Evolutionary conservation across 352 stramenopile species (phyloP).

Genomic region (Phytopythium vexans): DNA sequence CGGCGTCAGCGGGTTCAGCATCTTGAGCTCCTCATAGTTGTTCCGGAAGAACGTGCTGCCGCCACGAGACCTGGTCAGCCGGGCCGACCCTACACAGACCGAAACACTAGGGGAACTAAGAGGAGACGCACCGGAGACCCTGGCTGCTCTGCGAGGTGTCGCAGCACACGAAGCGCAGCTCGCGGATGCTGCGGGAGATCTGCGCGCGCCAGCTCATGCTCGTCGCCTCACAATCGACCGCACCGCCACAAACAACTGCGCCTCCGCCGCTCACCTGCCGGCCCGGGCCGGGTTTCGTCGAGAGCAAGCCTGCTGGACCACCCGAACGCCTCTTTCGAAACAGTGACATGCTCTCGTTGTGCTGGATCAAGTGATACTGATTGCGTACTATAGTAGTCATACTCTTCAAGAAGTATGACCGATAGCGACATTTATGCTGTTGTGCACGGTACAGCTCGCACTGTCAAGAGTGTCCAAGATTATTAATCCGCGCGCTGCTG

Average conservation of each 20-base stretch:
- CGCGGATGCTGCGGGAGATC: conserved; percentile 83
- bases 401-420: too few relatives aligned
- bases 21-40: conserved; percentile 88
- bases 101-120: neutral
- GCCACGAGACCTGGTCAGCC: neutral
- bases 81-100: neutral
- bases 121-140: conserved; percentile 59
- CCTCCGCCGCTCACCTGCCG: too few relatives aligned
- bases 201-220: conserved; percentile 87
- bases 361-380: too few relatives aligned
- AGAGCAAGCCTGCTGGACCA: neutral
- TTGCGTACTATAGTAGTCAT: too few relatives aligned
- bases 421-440: too few relatives aligned
- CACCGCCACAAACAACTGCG: neutral
- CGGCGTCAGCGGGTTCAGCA: conserved; percentile 81
- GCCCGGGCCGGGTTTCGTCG: neutral
- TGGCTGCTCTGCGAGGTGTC: conserved; percentile 82
- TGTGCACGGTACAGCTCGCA: too few relatives aligned
- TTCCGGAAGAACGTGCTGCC: conserved; percentile 81
- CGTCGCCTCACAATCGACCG: neutral
- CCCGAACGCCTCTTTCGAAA: neutral
- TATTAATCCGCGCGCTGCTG: too few relatives aligned
- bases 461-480: too few relatives aligned
- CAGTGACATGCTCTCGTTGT: neutral
- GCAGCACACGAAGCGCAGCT: conserved; percentile 83